phyloP scores from a whole-genome alignment of 225 moss, liverwort and hornwort species.

The Sphagnum tenellum region DNA sequence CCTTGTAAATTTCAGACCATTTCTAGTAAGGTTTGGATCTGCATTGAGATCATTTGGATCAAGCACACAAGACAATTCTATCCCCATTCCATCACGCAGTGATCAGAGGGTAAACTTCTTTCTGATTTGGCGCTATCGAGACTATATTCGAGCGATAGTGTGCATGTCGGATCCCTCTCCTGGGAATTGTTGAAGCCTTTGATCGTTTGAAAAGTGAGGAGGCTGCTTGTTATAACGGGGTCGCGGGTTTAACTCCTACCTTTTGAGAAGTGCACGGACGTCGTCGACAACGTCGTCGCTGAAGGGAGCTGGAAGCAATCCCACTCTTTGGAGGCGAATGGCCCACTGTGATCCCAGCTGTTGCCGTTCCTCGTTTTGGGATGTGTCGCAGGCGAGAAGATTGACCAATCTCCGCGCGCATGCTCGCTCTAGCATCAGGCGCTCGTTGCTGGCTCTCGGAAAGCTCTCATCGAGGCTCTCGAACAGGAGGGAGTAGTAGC shows the following conservation, averaged over 20 bases:
- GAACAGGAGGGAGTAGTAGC: slow-evolving; percentile 57
- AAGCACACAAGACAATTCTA: background rate
- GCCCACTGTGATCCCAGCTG: slow-evolving; percentile 71
- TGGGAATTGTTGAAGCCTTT: no score
- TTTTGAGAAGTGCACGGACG: slow-evolving; percentile 69
- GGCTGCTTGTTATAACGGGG: slow-evolving; percentile 4
- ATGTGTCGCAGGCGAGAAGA: slow-evolving; percentile 45
- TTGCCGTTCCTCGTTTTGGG: slow-evolving; percentile 43
- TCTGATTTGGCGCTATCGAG: no score
- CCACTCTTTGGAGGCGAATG: slow-evolving; percentile 32
- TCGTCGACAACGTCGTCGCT: slow-evolving; percentile 80
- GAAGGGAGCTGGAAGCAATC: slow-evolving; percentile 32
- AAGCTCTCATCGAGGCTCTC: slow-evolving; percentile 65
- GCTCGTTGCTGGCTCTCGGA: slow-evolving; percentile 48
- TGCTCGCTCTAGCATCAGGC: slow-evolving; percentile 68
- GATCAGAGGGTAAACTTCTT: background rate
- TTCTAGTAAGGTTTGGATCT: no score
- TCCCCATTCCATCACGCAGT: background rate
- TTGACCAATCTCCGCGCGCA: slow-evolving; percentile 50
- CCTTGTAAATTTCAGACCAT: no score
- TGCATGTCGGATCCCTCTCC: no score
- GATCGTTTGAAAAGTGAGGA: background rate
- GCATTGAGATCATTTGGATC: no score
- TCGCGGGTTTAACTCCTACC: slow-evolving; percentile 3
- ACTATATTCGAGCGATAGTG: no score